Base-by-base conservation (phyloP, 2,329 filamentous ascomycete species). In the Sporothrix variecibatus region DNA sequence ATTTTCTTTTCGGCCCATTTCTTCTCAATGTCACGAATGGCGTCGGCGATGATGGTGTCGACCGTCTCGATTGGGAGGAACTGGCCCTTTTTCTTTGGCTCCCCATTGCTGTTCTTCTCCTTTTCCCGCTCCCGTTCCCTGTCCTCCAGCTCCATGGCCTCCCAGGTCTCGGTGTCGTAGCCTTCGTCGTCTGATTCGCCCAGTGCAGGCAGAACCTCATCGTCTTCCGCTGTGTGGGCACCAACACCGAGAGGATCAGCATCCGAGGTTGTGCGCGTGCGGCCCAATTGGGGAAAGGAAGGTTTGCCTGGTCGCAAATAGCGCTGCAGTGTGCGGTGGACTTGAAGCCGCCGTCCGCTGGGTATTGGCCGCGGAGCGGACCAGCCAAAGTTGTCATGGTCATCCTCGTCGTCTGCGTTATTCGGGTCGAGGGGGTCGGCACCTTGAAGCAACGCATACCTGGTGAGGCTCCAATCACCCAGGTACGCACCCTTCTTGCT, bases 1-100 rank as follows among this genome's bases (percentile, higher is more conserved):
- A 89, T 83, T 76, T 90, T 90, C 0, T 82, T 83, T n/a, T 84
- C 80, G n/a, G 82, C 81, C 92, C 93, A 95, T 4, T 81, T 80
- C 3, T 82, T 79, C 68, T 85, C 84, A 74, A 89, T 85, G 0
- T 84, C 81, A 7, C 90, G 83, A 40, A 95, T 84, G 9, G 88
- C 82, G 0, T 85, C 81, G 4, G 90, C 82, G 46, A 95, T 84
- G 15, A 88, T 81, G 0, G 80, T 77, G 2, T 86, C 81, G 28
- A 92, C 83, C 56, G 88, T 84, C 0, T 87, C 84, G 3, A 68
- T 46, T 11, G 82, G 81, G 2, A 76, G 68, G 15, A 91, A 49
- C 43, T 49, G 43, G 43, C 43, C 43, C 43, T 49, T 49, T 15
- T 49, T 49, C 43, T 49, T 49, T 49, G 43, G 43, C 15, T 49